Evolutionary conservation across 2,329 filamentous ascomycete species (phyloP).

Genomic region (Nectriaceae sp.): DNA sequence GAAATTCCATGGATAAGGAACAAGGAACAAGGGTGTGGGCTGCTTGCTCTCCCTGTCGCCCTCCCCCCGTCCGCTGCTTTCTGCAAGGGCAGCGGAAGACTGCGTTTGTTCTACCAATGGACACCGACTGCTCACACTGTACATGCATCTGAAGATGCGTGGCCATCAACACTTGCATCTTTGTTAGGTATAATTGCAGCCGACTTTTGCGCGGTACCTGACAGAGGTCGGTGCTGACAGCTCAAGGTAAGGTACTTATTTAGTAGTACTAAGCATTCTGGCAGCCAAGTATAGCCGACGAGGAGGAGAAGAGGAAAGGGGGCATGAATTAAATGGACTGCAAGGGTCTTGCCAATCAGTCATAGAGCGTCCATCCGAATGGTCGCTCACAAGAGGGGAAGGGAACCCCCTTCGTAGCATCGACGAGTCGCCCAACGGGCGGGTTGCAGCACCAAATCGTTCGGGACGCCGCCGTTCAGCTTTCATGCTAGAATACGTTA

Average conservation of each 20-base stretch:
- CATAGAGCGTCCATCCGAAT: too few relatives aligned
- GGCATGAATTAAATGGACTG: not conserved
- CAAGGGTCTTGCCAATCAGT: not conserved
- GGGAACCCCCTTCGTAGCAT: not conserved
- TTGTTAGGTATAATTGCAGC: not conserved
- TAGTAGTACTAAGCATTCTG: too few relatives aligned
- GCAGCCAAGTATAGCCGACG: too few relatives aligned
- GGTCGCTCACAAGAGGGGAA: too few relatives aligned
- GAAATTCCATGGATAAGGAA: too few relatives aligned
- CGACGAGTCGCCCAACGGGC: not conserved
- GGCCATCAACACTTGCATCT: conserved; percentile 1
- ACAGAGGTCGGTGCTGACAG: too few relatives aligned
- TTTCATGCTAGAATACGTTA: too few relatives aligned
- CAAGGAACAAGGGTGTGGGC: too few relatives aligned
- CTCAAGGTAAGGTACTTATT: too few relatives aligned
- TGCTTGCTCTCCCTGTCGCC: too few relatives aligned
- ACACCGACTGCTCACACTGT: conserved; percentile 18
- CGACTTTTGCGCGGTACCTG: not conserved
- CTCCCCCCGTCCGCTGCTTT: conserved; percentile 1
- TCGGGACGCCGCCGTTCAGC: not conserved
- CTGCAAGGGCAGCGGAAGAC: conserved; percentile 30
- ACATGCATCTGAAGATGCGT: conserved; percentile 3
- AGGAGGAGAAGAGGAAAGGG: not conserved
- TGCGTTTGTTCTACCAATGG: conserved; percentile 28
- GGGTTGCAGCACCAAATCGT: not conserved